Percentiles rank a stretch among this genome's conserved stretches.
phyloP scores from a whole-genome alignment of 169 alveolate species.

The Toxoplasma gondii region DNA sequence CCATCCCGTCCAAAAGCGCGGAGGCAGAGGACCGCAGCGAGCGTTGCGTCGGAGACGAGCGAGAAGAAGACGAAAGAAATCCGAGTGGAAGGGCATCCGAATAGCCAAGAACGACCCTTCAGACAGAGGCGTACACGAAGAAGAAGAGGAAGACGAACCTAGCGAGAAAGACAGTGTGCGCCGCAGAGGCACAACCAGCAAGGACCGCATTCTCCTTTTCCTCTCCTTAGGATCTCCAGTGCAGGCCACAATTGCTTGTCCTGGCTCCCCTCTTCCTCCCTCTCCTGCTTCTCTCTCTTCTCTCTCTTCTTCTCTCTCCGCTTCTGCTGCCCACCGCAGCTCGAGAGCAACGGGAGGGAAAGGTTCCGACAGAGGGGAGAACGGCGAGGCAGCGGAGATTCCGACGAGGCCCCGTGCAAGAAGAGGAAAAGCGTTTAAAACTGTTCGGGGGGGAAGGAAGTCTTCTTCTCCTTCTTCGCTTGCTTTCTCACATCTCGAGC shows the following conservation, averaged over 20 bases:
- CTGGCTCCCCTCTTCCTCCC: background rate
- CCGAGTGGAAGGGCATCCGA: background rate
- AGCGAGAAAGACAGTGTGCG: background rate
- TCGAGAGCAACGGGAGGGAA: constrained; percentile 20
- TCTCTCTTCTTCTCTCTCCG: background rate
- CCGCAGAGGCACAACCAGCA: background rate
- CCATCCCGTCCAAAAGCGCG: background rate
- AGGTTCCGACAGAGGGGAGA: background rate
- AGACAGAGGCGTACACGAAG: background rate
- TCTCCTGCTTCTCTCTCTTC: background rate
- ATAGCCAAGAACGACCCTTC: background rate
- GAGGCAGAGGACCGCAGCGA: constrained; percentile 1
- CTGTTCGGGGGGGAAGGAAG: background rate
- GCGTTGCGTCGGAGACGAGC: background rate
- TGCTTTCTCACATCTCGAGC: background rate
- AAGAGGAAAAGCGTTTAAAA: background rate
- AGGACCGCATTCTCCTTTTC: background rate
- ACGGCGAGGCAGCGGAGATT: constrained; percentile 31
- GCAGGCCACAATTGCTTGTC: background rate
- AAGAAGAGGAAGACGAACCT: background rate
- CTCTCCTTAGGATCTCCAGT: background rate
- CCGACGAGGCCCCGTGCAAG: background rate
- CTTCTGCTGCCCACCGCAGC: constrained; percentile 9
- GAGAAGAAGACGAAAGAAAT: background rate
- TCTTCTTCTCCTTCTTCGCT: background rate